These are phyloP conservation scores for Ustulina deusta DNA, from an alignment of 2,329 filamentous ascomycete genomes.

Conservation along the genomic window DNA sequence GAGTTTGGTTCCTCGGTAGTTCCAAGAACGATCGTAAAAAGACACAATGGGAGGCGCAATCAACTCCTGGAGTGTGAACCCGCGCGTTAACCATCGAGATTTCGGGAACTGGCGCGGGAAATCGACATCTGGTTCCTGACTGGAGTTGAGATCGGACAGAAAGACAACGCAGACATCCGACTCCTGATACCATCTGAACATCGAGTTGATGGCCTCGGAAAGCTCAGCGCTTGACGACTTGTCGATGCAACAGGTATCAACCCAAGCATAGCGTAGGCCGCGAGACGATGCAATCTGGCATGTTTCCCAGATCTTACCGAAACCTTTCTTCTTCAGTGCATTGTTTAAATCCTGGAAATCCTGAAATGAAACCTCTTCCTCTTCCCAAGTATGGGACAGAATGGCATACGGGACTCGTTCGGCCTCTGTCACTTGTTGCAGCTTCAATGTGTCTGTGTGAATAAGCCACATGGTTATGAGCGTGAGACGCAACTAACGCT, in stretches of 20 bases:
- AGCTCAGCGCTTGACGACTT: conserved; percentile 24
- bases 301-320: not conserved
- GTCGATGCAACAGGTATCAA: conserved; percentile 30
- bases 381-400: conserved; percentile 26
- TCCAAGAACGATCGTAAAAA: conserved; percentile 24
- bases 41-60: conserved; percentile 14
- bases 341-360: not conserved
- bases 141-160: conserved; percentile 8
- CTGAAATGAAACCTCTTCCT: conserved; percentile 19
- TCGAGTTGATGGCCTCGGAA: conserved; percentile 12
- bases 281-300: conserved; percentile 1
- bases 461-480: conserved; percentile 22
- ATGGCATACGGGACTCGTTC: conserved; percentile 11
- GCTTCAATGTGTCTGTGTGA: not conserved
- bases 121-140: not conserved
- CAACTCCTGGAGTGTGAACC: conserved; percentile 23
- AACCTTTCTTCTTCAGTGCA: conserved; percentile 3
- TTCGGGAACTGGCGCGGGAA: not conserved
- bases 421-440: not conserved
- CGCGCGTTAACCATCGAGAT: conserved; percentile 13
- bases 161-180: conserved; percentile 14
- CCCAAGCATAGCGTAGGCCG: conserved; percentile 20
- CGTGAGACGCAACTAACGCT: not conserved
- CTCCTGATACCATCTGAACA: conserved; percentile 23
- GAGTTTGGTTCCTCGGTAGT: conserved; percentile 2